These are phyloP conservation scores for Calonectria leucothoes DNA, from an alignment of 2,329 filamentous ascomycete species.

Conservation along the genomic window DNA sequence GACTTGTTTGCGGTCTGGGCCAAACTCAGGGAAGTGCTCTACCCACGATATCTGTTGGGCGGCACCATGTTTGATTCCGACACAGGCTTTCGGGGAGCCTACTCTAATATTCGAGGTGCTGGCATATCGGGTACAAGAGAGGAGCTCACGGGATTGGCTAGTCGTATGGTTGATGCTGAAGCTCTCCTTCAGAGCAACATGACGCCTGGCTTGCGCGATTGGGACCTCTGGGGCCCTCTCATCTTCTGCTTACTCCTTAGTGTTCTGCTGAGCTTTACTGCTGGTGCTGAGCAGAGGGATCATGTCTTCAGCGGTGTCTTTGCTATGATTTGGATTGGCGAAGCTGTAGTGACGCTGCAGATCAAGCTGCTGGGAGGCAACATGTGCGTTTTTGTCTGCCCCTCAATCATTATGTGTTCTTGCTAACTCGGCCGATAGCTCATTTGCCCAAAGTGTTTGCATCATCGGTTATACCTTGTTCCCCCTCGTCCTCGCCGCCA, in stretches of 20 bases:
- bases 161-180: conserved; percentile 73
- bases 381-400: conserved; percentile 75
- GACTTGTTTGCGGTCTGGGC: conserved; percentile 95
- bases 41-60: conserved; percentile 90
- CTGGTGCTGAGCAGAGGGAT: conserved; percentile 83
- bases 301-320: conserved; percentile 96
- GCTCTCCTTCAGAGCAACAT: conserved; percentile 75
- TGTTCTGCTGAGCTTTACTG: conserved; percentile 86
- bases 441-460: conserved; percentile 96
- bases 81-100: conserved; percentile 68
- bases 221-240: conserved; percentile 98
- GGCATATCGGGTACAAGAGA: conserved; percentile 70
- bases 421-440: conserved; percentile 65
- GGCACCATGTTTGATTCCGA: conserved; percentile 72
- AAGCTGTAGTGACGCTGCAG: conserved; percentile 96
- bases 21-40: conserved; percentile 98
- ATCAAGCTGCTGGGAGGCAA: conserved; percentile 96
- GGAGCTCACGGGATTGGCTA: conserved; percentile 71
- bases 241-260: conserved; percentile 93
- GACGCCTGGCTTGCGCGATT: conserved; percentile 92
- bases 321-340: conserved; percentile 95
- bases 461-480: conserved; percentile 99
- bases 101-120: conserved; percentile 69
- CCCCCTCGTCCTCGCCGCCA: conserved; percentile 90
- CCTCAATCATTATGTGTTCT: neutral